phyloP scores from a whole-genome alignment of 441 rosid species.

The Biscutella auriculata region DNA sequence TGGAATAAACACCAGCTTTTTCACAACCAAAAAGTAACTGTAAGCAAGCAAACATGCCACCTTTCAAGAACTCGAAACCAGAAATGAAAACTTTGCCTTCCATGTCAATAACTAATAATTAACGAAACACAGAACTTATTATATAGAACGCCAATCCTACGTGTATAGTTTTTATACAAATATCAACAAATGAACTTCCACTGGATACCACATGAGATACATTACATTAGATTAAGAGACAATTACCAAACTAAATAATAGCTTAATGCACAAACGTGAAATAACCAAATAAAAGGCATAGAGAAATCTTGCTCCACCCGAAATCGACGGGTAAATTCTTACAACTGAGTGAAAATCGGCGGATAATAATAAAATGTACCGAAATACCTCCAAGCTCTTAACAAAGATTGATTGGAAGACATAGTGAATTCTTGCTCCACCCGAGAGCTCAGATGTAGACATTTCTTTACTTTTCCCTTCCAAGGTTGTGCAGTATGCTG shows the following conservation, averaged over 20 bases:
- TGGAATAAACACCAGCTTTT: not conserved
- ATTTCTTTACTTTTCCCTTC: constrained; percentile 61
- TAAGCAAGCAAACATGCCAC: not conserved
- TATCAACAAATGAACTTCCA: not conserved
- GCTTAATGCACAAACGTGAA: not conserved
- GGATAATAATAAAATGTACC: not conserved
- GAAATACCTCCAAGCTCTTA: constrained; percentile 56
- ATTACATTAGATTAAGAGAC: not conserved
- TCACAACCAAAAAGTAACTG: too few relatives aligned
- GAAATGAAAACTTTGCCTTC: not conserved
- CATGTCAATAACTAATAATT: not conserved
- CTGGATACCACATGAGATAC: not conserved
- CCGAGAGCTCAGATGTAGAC: constrained; percentile 48
- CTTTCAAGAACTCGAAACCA: not conserved
- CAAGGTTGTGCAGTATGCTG: constrained; percentile 50
- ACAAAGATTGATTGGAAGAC: constrained; percentile 65
- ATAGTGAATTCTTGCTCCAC: constrained; percentile 67
- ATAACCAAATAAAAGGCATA: not conserved
- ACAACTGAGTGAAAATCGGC: not conserved
- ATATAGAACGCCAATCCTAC: not conserved
- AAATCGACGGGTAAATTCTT: too few relatives aligned
- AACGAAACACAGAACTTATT: not conserved
- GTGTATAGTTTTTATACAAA: not conserved
- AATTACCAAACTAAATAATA: not conserved
- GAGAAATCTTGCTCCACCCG: too few relatives aligned